Base-by-base conservation (phyloP, 1,284 basidiomycete species). In the Neonothopanus nambi region DNA sequence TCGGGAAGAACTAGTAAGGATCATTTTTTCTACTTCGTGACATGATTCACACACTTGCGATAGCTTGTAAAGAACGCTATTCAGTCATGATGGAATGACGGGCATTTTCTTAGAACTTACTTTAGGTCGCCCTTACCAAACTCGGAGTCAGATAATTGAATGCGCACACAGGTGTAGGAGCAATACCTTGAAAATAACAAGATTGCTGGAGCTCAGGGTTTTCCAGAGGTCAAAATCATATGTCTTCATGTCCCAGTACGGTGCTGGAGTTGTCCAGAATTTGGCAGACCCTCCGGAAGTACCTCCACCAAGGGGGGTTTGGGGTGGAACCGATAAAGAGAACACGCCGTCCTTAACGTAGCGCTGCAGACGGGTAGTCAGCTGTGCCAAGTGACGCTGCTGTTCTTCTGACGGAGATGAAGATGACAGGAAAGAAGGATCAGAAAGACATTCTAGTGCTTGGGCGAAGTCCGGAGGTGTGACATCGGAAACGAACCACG, bases 401-500 rank as follows among this genome's bases (percentile, higher is more conserved):
- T 65, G 60, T 7, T 59, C 58, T 20, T 58, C 37, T 26, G 65
- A 47, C 12, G 65, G 38, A 15, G 59, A 51, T 15, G 64, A 49
- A 11, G 63, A 66, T 26, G 61, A 63, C 26, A 73, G 65, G 17
- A 72, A 69, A 67, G 80, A 65, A 46, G 87, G 78, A 59, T 91
- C 87, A 57, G 80, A 70, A 1, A 89, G 72, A 3, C 72, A 73
- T 1, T 63, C 56, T 42, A 87, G 76, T 1, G 80, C 77, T 37
- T 72, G 75, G 57, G 69, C 66, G 66, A 93, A 94, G 68, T 95
- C 93, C 21, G 76, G 72, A 1, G 93, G 92, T 1, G 89, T 87
- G 18, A 95, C 93, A 67, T 95, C 93, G 12, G 89, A 93, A 47
- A 96, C 94, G 65, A 96, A 98, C 94, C 93, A 94, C 0, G 93